Evolutionary conservation across 108 stramenopile species (phyloP).

Genomic region (Pseudonitzschia delicatissima): DNA sequence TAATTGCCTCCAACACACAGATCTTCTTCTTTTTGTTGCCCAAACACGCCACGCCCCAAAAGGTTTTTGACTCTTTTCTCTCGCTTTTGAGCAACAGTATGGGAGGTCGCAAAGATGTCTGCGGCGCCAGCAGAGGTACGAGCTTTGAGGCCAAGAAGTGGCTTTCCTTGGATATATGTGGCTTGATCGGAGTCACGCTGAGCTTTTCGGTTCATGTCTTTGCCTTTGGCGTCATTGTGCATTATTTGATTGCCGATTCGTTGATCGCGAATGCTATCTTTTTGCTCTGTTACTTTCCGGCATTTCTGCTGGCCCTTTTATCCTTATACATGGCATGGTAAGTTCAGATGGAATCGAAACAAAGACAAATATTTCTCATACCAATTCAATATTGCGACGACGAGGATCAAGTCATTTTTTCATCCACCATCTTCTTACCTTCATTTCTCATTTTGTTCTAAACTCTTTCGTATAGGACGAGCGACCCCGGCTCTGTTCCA

Average conservation of each 20-base stretch:
- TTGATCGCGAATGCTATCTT: slow-evolving; percentile 38
- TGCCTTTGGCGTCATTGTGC: slow-evolving; percentile 40
- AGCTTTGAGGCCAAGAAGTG: slow-evolving; percentile 49
- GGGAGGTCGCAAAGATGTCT: slow-evolving; percentile 18
- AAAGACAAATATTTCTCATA: too few relatives aligned
- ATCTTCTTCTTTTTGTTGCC: too few relatives aligned
- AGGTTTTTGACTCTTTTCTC: too few relatives aligned
- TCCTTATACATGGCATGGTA: slow-evolving; percentile 64
- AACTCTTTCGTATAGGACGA: slow-evolving; percentile 7
- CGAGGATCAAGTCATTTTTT: background rate
- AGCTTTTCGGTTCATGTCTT: slow-evolving; percentile 63
- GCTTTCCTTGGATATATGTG: slow-evolving; percentile 72
- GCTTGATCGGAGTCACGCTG: slow-evolving; percentile 49
- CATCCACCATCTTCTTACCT: background rate
- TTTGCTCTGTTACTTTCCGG: slow-evolving; percentile 47
- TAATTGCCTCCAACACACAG: too few relatives aligned
- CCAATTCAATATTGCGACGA: too few relatives aligned
- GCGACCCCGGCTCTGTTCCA: slow-evolving; percentile 81
- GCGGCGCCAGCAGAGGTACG: slow-evolving; percentile 36
- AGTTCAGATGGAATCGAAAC: too few relatives aligned
- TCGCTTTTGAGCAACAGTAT: too few relatives aligned
- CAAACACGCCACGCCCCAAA: too few relatives aligned
- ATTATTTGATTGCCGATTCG: slow-evolving; percentile 42
- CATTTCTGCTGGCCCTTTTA: slow-evolving; percentile 41
- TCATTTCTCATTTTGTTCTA: background rate